phyloP scores from a whole-genome alignment of 108 stramenopile species.

The Cyclotella distinguenda region DNA sequence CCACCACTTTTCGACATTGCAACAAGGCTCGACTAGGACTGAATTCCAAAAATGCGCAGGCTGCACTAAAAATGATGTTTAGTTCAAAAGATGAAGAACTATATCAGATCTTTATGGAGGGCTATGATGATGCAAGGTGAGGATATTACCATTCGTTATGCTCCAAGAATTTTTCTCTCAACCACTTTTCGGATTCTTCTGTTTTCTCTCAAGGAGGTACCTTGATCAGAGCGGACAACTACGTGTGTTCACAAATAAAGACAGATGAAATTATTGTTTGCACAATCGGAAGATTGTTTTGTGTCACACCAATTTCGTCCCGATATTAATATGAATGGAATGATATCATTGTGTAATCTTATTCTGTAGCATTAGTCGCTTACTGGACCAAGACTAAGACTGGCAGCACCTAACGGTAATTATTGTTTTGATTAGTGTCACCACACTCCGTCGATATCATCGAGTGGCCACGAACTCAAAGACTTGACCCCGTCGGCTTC shows the following conservation, averaged over 20 bases:
- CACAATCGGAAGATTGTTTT: no score
- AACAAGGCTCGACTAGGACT: conserved; percentile 28
- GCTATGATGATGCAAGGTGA: conserved; percentile 54
- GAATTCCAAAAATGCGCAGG: conserved; percentile 23
- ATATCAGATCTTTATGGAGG: conserved; percentile 34
- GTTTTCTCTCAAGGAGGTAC: conserved; percentile 21
- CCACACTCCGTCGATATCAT: conserved; percentile 57
- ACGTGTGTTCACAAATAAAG: conserved; percentile 6
- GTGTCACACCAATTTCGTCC: no score
- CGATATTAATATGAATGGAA: no score
- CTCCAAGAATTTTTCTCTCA: not conserved
- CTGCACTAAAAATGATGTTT: conserved; percentile 38
- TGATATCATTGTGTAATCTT: no score
- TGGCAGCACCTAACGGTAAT: no score
- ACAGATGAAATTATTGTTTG: no score
- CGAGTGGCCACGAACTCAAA: conserved; percentile 57
- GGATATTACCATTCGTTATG: not conserved
- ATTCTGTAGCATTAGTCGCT: no score
- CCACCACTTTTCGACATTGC: conserved; percentile 38
- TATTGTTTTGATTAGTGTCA: no score
- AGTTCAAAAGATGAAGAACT: conserved; percentile 44
- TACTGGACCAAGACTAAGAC: no score
- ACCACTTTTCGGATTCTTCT: not conserved
- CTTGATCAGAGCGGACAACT: conserved; percentile 18
- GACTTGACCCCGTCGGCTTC: conserved; percentile 53